Evolutionary conservation across 306 rosid species (phyloP).

Genomic region (Trifolium repens): DNA sequence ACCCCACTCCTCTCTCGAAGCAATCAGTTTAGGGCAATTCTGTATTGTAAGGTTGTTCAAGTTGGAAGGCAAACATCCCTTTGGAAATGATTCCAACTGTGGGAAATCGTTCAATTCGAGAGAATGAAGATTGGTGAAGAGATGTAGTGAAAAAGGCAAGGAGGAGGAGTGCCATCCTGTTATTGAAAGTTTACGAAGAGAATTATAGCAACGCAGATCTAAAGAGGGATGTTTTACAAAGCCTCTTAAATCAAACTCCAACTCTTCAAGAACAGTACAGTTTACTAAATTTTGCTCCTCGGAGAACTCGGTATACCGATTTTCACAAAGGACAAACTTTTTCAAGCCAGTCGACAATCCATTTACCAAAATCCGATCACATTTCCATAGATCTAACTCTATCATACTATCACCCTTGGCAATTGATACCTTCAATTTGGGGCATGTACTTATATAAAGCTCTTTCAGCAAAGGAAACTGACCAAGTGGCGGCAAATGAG

Average conservation of each 20-base stretch:
- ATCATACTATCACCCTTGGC: background rate
- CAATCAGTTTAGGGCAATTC: background rate
- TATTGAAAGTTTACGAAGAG: background rate
- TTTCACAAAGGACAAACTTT: background rate
- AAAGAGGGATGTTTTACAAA: background rate
- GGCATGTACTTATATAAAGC: background rate
- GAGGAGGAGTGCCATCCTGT: background rate
- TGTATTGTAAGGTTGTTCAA: too few relatives aligned
- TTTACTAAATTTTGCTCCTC: background rate
- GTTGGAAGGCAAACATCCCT: too few relatives aligned
- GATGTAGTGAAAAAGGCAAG: background rate
- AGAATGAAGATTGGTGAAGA: too few relatives aligned
- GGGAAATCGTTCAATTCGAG: too few relatives aligned
- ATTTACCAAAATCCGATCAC: background rate
- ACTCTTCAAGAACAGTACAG: background rate
- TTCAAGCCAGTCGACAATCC: conserved; percentile 26
- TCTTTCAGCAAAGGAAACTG: conserved; percentile 5
- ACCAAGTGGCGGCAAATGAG: background rate
- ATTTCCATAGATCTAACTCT: background rate
- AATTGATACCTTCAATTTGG: background rate
- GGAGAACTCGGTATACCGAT: background rate
- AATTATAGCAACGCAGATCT: background rate
- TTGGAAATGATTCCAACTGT: too few relatives aligned
- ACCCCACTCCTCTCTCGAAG: conserved; percentile 4
- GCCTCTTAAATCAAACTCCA: background rate